Evolutionary conservation across 192 early-diverging fungal species (phyloP).

Genomic region (Rhizophagus sp.): DNA sequence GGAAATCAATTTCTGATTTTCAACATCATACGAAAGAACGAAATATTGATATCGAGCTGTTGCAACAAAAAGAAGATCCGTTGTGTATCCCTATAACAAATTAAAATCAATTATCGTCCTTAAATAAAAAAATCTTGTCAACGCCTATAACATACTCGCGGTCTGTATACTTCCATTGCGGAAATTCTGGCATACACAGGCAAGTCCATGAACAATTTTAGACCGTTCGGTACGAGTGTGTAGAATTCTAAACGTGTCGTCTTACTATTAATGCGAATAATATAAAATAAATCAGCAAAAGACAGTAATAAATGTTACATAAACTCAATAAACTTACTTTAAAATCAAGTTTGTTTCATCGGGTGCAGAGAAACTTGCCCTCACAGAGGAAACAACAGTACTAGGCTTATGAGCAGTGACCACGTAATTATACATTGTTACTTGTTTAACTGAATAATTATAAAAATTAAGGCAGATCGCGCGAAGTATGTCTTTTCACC

Average conservation of each 20-base stretch:
- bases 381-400: slow-evolving; percentile 64
- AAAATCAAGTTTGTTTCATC: slow-evolving; percentile 72
- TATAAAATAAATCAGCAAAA: not conserved
- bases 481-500: too few relatives aligned
- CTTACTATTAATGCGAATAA: slow-evolving; percentile 42
- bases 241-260: slow-evolving; percentile 65
- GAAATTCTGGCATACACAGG: slow-evolving; percentile 72
- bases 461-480: too few relatives aligned
- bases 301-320: slow-evolving; percentile 1
- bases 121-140: not conserved
- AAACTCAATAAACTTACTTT: slow-evolving; percentile 49
- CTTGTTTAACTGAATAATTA: too few relatives aligned
- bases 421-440: slow-evolving; percentile 63
- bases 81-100: slow-evolving; percentile 47
- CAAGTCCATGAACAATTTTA: slow-evolving; percentile 59
- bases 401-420: slow-evolving; percentile 81
- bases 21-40: slow-evolving; percentile 67
- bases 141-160: slow-evolving; percentile 27
- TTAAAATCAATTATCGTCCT: not conserved
- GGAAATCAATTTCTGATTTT: slow-evolving; percentile 51
- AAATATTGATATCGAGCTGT: slow-evolving; percentile 71
- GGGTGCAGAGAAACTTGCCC: slow-evolving; percentile 65
- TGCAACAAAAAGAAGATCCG: slow-evolving; percentile 66
- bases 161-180: slow-evolving; percentile 50
- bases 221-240: slow-evolving; percentile 34